These are phyloP conservation scores for Isabelozyma pseudorhagii DNA, from an alignment of 805 yeast species.

Conservation along the genomic window DNA sequence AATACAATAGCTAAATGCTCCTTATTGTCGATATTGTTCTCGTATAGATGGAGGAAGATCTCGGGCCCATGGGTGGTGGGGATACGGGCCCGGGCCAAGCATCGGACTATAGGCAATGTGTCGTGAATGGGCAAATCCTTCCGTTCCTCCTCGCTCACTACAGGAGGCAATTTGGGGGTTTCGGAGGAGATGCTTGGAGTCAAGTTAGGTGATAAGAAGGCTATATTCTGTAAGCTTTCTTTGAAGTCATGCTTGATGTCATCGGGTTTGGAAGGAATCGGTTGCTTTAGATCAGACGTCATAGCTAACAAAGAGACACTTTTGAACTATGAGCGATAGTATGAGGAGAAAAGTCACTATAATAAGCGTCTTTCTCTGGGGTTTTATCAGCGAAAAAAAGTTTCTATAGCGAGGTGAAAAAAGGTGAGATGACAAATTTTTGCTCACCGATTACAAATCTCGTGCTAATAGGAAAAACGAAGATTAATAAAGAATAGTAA, in stretches of 20 bases:
- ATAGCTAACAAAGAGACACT: background rate
- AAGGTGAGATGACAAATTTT: too few relatives aligned
- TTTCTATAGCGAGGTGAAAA: too few relatives aligned
- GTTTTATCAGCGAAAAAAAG: too few relatives aligned
- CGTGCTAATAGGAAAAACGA: too few relatives aligned
- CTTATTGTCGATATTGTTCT: constrained; percentile 81
- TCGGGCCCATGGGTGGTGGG: constrained; percentile 97
- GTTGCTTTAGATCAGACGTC: background rate
- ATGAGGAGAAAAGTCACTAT: background rate
- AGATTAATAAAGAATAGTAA: too few relatives aligned
- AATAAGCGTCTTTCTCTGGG: background rate
- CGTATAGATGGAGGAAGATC: constrained; percentile 84
- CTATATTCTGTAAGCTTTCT: constrained; percentile 13
- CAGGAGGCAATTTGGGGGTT: constrained; percentile 10
- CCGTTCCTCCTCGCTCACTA: constrained; percentile 22
- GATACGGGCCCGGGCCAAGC: constrained; percentile 92
- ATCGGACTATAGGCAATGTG: constrained; percentile 69
- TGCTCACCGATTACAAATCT: too few relatives aligned
- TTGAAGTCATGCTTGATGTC: background rate
- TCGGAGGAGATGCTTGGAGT: constrained; percentile 13
- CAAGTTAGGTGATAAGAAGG: constrained; percentile 19
- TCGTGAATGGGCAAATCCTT: constrained; percentile 44
- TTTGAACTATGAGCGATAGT: background rate
- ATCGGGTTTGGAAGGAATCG: background rate
- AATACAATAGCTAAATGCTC: constrained; percentile 97